Percentiles rank a stretch among this genome's conserved stretches.
Conservation (phyloP, 257 asterid genomes). For the Eustoma russellianum region DNA sequence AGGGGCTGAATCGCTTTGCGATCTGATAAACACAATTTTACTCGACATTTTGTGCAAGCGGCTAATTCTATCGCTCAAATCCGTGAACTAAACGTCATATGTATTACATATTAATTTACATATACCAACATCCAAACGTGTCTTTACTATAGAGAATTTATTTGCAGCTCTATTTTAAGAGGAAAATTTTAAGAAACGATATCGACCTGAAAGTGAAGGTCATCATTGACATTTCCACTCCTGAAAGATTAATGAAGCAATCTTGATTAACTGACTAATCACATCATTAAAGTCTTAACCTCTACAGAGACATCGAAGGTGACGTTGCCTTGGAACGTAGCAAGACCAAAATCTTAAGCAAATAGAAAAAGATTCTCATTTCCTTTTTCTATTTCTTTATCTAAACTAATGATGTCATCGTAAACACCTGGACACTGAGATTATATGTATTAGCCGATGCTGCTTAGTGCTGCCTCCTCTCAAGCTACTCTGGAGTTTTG, state of each 20-base stretch:
- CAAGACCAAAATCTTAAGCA: slow-evolving; percentile 8
- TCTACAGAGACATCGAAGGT: slow-evolving; percentile 34
- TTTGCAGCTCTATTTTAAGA: no score
- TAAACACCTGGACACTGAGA: background rate
- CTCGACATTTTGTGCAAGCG: no score
- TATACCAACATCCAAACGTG: no score
- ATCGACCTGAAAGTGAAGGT: no score
- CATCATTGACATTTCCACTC: background rate
- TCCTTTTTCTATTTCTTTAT: background rate
- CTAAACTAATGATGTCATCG: background rate
- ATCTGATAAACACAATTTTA: no score
- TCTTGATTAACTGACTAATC: background rate
- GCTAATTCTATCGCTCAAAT: no score
- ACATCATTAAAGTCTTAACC: background rate
- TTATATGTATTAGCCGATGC: background rate
- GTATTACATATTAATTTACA: no score
- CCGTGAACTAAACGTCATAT: no score
- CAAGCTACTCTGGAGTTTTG: background rate
- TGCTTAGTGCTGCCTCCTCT: background rate
- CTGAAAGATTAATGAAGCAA: slow-evolving; percentile 1
- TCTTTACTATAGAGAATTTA: no score
- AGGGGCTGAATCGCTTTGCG: no score
- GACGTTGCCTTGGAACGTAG: slow-evolving; percentile 37
- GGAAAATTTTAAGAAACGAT: no score
- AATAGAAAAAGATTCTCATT: background rate